A percentile compares a stretch with the other conserved stretches of the same genome.
Evolutionary conservation across 2,329 filamentous ascomycete species (phyloP).

Genomic region (Lasiodiplodia theobromae): DNA sequence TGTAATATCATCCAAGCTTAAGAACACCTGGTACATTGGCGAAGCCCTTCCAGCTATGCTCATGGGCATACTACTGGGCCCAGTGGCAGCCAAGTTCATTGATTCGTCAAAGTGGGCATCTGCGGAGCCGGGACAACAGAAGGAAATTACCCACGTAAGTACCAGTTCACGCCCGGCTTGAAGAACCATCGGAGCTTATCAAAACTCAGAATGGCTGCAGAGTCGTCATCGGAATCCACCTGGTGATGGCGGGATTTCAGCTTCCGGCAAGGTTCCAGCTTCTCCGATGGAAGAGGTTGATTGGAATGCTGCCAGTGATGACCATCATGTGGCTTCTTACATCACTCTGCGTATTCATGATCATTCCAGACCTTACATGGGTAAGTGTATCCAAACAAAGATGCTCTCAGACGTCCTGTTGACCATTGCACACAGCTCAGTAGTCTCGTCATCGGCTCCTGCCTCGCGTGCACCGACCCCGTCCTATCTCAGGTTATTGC

Average conservation of each 20-base stretch:
- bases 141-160: conserved; percentile 52
- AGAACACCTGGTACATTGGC: conserved; percentile 61
- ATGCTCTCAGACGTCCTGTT: not conserved
- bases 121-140: conserved; percentile 42
- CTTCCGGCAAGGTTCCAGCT: conserved; percentile 64
- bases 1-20: conserved; percentile 61
- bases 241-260: conserved; percentile 70
- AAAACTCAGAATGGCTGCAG: conserved; percentile 55
- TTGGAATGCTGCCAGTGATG: conserved; percentile 67
- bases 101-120: conserved; percentile 51
- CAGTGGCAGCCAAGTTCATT: conserved; percentile 57
- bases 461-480: conserved; percentile 68
- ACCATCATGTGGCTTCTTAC: conserved; percentile 68
- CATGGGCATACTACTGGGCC: conserved; percentile 5
- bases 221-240: conserved; percentile 68
- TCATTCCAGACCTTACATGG: conserved; percentile 62
- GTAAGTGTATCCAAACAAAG: conserved; percentile 32
- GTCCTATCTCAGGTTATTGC: conserved; percentile 69
- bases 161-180: not conserved
- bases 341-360: conserved; percentile 62
- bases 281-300: conserved; percentile 58
- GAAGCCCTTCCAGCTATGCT: conserved; percentile 49
- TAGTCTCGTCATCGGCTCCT: conserved; percentile 65
- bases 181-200: not conserved
- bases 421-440: conserved; percentile 47